Base-by-base conservation (phyloP, 2,329 filamentous ascomycete species). In the Aspergillus puulaauensis region DNA sequence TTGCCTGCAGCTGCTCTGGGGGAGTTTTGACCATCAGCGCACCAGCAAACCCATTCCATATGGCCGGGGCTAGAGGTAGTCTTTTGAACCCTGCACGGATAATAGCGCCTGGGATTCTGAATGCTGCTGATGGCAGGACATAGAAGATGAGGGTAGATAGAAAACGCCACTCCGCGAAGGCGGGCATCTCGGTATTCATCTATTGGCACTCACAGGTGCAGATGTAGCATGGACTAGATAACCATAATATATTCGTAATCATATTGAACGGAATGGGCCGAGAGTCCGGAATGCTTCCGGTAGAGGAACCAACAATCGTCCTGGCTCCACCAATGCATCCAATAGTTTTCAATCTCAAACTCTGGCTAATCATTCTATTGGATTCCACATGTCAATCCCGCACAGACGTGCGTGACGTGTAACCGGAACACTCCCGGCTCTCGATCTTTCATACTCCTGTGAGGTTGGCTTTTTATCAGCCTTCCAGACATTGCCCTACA, bases 1-100 rank as follows among this genome's bases (percentile, higher is more conserved):
- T 56, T 6, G 51, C 57, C 44, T 67, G 65, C 2, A 67, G 43
- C 8, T 66, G 45, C 3, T 24, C 15, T 19, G 64, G 61, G 4
- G 52, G 55, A 3, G 54, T 56, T 33, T 49, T 44, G 43, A 23
- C 44, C 64, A 66, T 67, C 2, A 66, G 23, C 7, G 61, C 19
- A 4, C 52, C 33, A 21, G 35, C 21, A 12, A 37, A 27, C 12
- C 19, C 52, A 31, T 48, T 54, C 43, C 19, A 54, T 8, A 54
- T 43, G 11, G 43, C 21, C 0, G 52, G 27, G 15, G 33, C 31
- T 14, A 47, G 35, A 15, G 52, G 44, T 14, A 54, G 35, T 4
- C 15, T 11, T 48, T 47, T 46, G 15, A 54, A 21, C 35, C 43
- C 48, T 47, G 52, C 52, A 12, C 52, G 44, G 23, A 54, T 4